Base-by-base conservation (phyloP, 257 asterid genomes). In the Nicotiana noctiflora region DNA sequence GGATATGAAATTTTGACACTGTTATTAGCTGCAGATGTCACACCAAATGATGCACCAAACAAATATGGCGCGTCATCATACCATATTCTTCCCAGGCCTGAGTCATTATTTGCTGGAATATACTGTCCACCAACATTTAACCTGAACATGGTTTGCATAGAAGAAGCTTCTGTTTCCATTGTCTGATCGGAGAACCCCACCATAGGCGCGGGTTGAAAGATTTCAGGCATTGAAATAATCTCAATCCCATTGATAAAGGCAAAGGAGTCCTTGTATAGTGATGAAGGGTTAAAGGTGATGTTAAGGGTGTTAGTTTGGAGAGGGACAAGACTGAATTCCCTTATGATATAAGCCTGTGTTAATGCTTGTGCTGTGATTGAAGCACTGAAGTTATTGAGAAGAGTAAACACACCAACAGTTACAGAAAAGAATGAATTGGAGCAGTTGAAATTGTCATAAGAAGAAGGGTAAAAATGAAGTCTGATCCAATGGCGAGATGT, bases 161-260 rank as follows among this genome's bases (percentile, higher is more conserved):
- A 64, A 31, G 32, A 75, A 6, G 37, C 19, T n/a, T 68, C 80
- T 15, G 81, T 55, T 12, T 87, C 88, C 25, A 87, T 61, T 14
- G 80, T 75, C 15, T 79, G 83, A 67, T 85, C 87, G 0, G 88
- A 29, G 61, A 81, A 72, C 31, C 95, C 95, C 12, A 89, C 86
- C 88, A 86, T 60, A 4, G 90, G 57, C 1, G 86, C 89, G 0
- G 90, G 31, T 1, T 78, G 80, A 85, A 93, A 92, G 65, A 89
- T 85, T 32, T 88, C 89, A 0, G 98, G 96, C 87, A 88, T 82
- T 2, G 96, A 79, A 11, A 93, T 75, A 13, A 94, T 76, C 82
- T 94, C 98, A 25, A 94, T 90, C 76, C 96, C 98, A 62, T 92
- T 94, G 23, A 93, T 79, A 70, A 94, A 94, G 0, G 96, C 98